Evolutionary conservation across 257 asterid species (phyloP), one percentile per base, ranked within the genome.

Genomic region (Ligustrum vulgare): DNA sequence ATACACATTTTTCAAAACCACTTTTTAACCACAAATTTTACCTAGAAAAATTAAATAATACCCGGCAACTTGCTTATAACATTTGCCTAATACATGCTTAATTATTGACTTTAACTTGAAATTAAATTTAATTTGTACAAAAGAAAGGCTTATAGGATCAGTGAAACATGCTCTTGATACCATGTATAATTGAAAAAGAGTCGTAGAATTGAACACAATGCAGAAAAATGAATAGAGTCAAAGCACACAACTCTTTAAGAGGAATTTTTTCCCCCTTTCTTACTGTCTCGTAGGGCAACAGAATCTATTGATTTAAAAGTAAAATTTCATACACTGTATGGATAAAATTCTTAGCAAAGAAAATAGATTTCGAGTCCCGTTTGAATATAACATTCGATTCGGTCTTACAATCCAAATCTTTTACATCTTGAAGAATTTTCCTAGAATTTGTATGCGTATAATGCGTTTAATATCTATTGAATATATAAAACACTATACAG

Each of bases 341-440:
- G 74, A 79, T 69, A 68, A 49, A 64, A 45, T 71, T 80, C 79
- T 74, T 75, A 51, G 69, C 49, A 16, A 45, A 74, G 67, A 76
- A 76, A 75, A 39, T 36, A 67, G 36, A 0, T 69, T 67, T 36
- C 0, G 41, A 47, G 32, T 54, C 75, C 28, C 71, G n/a, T 69
- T 72, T 70, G 84, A 85, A 81, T 72, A 85, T 80, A 78, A 64
- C 35, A 74, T 51, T 75, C 74, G 85, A 79, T 86, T 79, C 77
- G 81, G 79, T 81, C 70, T 81, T 70, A 74, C 80, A 85, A 78
- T 80, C 72, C 77, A 83, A 77, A 67, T 78, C 69, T 72, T 22
- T 77, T 75, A 72, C 78, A 63, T 51, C 80, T 65, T 66, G 63
- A 74, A 73, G 41, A 69, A 74, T 51, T 71, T 82, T 36, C 56